A percentile compares a stretch with the other conserved stretches of the same genome.
Evolutionary conservation across 306 rosid genomes (phyloP).

Genomic region (Pueraria montana): DNA sequence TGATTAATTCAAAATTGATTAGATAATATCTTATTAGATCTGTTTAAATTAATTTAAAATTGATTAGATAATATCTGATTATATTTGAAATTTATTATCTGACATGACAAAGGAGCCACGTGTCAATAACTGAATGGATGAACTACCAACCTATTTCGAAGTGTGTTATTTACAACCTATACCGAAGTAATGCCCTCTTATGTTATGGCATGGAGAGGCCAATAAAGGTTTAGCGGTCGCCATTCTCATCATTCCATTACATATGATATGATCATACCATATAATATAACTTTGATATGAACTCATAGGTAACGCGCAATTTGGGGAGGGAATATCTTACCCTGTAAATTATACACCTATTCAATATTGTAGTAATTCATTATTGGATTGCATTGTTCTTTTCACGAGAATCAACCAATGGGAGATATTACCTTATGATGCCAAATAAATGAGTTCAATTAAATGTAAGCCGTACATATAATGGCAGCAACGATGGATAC

Average conservation of each 20-base stretch:
- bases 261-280: neutral
- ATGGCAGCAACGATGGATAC: too few species aligned
- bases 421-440: neutral
- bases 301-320: constrained; percentile 8
- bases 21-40: too few species aligned
- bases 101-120: too few species aligned
- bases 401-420: neutral
- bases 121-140: too few species aligned
- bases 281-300: neutral
- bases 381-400: constrained; percentile 35
- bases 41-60: too few species aligned
- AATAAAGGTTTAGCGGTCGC: neutral
- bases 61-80: too few species aligned
- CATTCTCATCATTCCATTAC: constrained; percentile 16
- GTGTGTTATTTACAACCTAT: too few species aligned
- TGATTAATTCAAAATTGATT: too few species aligned
- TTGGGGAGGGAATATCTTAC: constrained; percentile 21
- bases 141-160: too few species aligned
- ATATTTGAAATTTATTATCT: too few species aligned
- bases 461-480: too few species aligned
- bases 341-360: neutral
- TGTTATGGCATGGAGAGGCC: neutral
- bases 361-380: neutral
- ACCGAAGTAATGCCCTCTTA: too few species aligned
- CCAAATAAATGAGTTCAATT: neutral